Evolutionary conservation across 257 asterid species (phyloP).

Genomic region (Fraxinus excelsior): DNA sequence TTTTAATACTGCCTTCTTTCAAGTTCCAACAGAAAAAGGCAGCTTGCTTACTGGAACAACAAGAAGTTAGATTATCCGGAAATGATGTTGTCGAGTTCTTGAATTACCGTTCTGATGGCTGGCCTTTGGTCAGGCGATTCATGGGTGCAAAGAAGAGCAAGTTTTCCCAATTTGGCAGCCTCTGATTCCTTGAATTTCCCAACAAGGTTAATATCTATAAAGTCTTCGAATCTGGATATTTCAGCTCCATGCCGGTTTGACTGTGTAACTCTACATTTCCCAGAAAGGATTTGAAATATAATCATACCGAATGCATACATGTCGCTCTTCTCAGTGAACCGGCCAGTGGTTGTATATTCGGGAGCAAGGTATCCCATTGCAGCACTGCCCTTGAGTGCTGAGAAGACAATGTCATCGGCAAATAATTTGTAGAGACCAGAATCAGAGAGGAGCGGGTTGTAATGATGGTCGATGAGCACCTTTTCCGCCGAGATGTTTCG

Average conservation of each 20-base stretch:
- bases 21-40: slow-evolving; percentile 2
- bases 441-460: slow-evolving; percentile 80
- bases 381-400: slow-evolving; percentile 84
- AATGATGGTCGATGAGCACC: slow-evolving; percentile 72
- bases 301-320: slow-evolving; percentile 92
- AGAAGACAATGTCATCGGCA: slow-evolving; percentile 85
- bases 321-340: slow-evolving; percentile 90
- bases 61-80: slow-evolving; percentile 36
- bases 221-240: slow-evolving; percentile 64
- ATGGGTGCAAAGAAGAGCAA: slow-evolving; percentile 82
- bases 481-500: slow-evolving; percentile 90
- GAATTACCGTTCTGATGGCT: slow-evolving; percentile 59
- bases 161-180: slow-evolving; percentile 79
- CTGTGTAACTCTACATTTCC: slow-evolving; percentile 70
- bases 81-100: slow-evolving; percentile 47
- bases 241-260: slow-evolving; percentile 74
- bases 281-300: slow-evolving; percentile 83
- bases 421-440: slow-evolving; percentile 78
- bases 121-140: slow-evolving; percentile 76
- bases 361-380: slow-evolving; percentile 99
- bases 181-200: slow-evolving; percentile 70
- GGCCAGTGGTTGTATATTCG: slow-evolving; percentile 84
- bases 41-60: slow-evolving; percentile 22
- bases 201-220: slow-evolving; percentile 59
- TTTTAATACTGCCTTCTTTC: slow-evolving; percentile 12